phyloP scores from a whole-genome alignment of 169 alveolate species.

The Plasmodium inui region DNA sequence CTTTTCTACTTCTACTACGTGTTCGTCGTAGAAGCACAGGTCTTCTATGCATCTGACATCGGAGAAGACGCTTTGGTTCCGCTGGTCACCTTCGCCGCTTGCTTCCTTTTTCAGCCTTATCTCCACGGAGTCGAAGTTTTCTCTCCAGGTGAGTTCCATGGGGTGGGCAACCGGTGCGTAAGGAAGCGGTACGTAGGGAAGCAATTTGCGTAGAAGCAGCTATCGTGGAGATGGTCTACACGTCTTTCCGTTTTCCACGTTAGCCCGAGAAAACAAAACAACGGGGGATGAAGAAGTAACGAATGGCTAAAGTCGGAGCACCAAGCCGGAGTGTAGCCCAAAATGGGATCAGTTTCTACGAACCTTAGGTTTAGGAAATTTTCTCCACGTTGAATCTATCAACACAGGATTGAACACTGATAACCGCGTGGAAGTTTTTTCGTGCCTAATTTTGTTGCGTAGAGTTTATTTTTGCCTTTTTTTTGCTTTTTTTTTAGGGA shows the following conservation, averaged over 20 bases:
- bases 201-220: background rate
- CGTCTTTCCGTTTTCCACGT: background rate
- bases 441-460: background rate
- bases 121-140: conserved; percentile 33
- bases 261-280: too few species aligned
- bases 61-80: background rate
- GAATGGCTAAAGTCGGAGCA: background rate
- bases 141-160: conserved; percentile 53
- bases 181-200: background rate
- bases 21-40: background rate
- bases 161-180: background rate
- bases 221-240: background rate
- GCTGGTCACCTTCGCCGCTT: background rate
- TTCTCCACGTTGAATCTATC: background rate
- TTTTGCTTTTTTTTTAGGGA: background rate
- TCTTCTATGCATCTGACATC: background rate
- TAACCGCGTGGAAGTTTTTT: background rate
- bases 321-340: background rate
- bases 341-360: background rate
- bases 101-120: conserved; percentile 24
- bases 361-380: background rate
- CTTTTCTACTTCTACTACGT: background rate
- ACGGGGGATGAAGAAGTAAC: background rate
- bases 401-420: background rate
- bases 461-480: background rate